Evolutionary conservation across 768 basidiomycete genomes (phyloP).

Genomic region (Mycena vitilis): DNA sequence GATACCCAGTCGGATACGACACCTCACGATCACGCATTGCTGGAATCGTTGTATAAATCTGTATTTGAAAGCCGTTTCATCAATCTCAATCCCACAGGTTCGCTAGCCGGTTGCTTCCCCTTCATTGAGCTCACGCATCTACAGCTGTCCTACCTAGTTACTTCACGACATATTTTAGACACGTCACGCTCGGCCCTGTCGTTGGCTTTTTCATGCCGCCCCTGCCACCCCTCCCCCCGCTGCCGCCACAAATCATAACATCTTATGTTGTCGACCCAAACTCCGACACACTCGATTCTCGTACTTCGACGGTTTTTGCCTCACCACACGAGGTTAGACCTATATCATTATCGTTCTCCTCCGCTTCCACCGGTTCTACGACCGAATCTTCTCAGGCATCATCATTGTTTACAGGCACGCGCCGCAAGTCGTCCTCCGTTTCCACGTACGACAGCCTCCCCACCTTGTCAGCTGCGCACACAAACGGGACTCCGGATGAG

Average conservation of each 20-base stretch:
- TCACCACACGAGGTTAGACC: slow-evolving; percentile 52
- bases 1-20: slow-evolving; percentile 48
- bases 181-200: slow-evolving; percentile 70
- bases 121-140: slow-evolving; percentile 16
- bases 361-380: slow-evolving; percentile 48
- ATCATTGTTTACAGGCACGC: slow-evolving; percentile 28
- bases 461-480: not conserved
- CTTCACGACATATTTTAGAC: slow-evolving; percentile 78
- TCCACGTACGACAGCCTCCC: slow-evolving; percentile 34
- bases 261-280: slow-evolving; percentile 52
- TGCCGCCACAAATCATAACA: slow-evolving; percentile 58
- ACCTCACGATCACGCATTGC: slow-evolving; percentile 74
- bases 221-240: slow-evolving; percentile 70
- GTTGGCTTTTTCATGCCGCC: slow-evolving; percentile 78
- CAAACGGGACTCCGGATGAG: slow-evolving; percentile 30
- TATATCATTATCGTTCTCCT: slow-evolving; percentile 65
- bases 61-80: slow-evolving; percentile 80
- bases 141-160: slow-evolving; percentile 75
- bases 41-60: slow-evolving; percentile 74
- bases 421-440: slow-evolving; percentile 34
- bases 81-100: slow-evolving; percentile 76
- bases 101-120: slow-evolving; percentile 33
- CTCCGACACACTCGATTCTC: slow-evolving; percentile 49
- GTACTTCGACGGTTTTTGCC: slow-evolving; percentile 51
- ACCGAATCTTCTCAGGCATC: slow-evolving; percentile 40